Evolutionary conservation across 192 early-diverging fungal species (phyloP).

Genomic region (Coemansia sp.): DNA sequence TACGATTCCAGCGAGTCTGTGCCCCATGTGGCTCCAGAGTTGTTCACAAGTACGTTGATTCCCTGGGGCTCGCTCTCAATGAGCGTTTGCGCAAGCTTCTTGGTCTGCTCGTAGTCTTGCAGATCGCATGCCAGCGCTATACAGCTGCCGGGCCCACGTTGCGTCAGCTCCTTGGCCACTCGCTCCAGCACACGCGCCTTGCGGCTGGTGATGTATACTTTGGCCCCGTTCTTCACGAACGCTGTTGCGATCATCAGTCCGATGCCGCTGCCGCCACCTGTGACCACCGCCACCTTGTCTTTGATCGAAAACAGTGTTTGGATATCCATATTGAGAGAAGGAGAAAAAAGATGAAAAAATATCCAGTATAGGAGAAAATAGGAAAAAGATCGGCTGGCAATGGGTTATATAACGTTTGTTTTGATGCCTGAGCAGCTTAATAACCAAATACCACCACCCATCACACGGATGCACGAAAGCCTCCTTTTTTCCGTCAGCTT

Average conservation of each 20-base stretch:
- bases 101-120: slow-evolving; percentile 57
- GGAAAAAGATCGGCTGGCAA: not conserved
- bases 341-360: not conserved
- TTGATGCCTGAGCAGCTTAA: too few species aligned
- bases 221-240: slow-evolving; percentile 83
- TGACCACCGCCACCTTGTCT: slow-evolving; percentile 80
- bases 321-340: slow-evolving; percentile 48
- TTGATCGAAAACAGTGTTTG: slow-evolving; percentile 65
- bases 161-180: slow-evolving; percentile 67
- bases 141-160: slow-evolving; percentile 69
- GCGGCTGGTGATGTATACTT: slow-evolving; percentile 88
- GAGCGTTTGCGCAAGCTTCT: slow-evolving; percentile 60
- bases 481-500: too few species aligned
- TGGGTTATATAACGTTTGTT: not conserved
- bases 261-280: slow-evolving; percentile 68
- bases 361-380: not conserved
- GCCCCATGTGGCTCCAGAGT: slow-evolving; percentile 65
- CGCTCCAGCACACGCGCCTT: slow-evolving; percentile 62
- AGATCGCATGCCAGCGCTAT: slow-evolving; percentile 75
- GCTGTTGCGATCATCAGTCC: slow-evolving; percentile 64
- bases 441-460: too few species aligned
- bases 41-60: slow-evolving; percentile 87
- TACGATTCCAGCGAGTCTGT: slow-evolving; percentile 48
- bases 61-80: slow-evolving; percentile 58
- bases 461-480: too few species aligned